Conservation (phyloP, 495 filamentous ascomycete species). For the Penicillium tannophilum region DNA sequence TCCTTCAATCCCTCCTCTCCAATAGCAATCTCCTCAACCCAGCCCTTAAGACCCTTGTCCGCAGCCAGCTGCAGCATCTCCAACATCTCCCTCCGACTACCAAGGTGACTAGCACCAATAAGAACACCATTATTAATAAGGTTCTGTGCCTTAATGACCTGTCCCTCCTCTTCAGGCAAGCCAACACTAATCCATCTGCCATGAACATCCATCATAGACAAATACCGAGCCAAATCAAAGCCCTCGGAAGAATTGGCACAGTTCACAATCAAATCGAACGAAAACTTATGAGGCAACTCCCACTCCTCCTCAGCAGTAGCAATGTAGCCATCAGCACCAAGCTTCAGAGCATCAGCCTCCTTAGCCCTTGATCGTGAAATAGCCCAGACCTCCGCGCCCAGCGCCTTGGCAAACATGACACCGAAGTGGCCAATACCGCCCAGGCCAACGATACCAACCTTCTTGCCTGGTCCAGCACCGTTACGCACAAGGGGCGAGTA, state of each 20-base stretch:
- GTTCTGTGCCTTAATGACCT: slow-evolving; percentile 73
- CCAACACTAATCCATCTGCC: slow-evolving; percentile 83
- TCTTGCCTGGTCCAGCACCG: slow-evolving; percentile 75
- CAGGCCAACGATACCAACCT: slow-evolving; percentile 77
- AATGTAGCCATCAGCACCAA: slow-evolving; percentile 77
- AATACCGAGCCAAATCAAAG: slow-evolving; percentile 70
- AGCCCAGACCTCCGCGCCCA: slow-evolving; percentile 71
- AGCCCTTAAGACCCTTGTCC: slow-evolving; percentile 78
- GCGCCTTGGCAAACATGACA: slow-evolving; percentile 68
- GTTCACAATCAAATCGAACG: slow-evolving; percentile 77
- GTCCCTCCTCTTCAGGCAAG: slow-evolving; percentile 77
- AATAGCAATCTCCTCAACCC: slow-evolving; percentile 79
- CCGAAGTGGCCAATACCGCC: slow-evolving; percentile 79
- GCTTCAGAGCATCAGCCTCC: slow-evolving; percentile 64
- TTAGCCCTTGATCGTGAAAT: slow-evolving; percentile 70
- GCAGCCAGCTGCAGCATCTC: slow-evolving; percentile 81
- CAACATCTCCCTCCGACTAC: slow-evolving; percentile 76
- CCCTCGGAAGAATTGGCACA: slow-evolving; percentile 67
- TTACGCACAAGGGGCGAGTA: slow-evolving; percentile 78
- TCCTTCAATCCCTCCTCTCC: slow-evolving; percentile 67
- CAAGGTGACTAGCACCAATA: slow-evolving; percentile 80
- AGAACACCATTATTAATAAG: slow-evolving; percentile 76
- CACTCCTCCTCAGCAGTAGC: slow-evolving; percentile 68
- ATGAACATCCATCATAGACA: slow-evolving; percentile 80
- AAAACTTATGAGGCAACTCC: slow-evolving; percentile 55